These are phyloP conservation scores for Bondarzewia mesenterica DNA, from an alignment of 1,284 basidiomycete species.

Conservation along the genomic window DNA sequence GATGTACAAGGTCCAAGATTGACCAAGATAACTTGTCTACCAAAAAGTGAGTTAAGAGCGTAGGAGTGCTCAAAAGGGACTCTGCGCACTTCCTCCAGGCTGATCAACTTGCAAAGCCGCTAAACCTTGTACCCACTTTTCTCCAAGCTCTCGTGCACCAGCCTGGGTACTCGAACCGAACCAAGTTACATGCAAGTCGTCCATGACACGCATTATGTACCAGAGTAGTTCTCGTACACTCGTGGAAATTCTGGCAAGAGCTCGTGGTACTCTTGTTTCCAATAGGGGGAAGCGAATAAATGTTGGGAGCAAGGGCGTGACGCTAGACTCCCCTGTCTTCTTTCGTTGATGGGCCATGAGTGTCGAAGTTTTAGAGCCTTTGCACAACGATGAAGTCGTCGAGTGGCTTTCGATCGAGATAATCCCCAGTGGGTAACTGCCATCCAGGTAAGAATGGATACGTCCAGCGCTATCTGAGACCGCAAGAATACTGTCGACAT, in stretches of 20 bases:
- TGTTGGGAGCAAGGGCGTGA: slow-evolving; percentile 33
- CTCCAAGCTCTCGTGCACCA: slow-evolving; percentile 65
- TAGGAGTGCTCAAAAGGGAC: neutral
- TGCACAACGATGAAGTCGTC: slow-evolving; percentile 39
- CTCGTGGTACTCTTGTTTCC: slow-evolving; percentile 43
- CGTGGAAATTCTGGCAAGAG: slow-evolving; percentile 63
- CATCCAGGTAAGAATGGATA: slow-evolving; percentile 67
- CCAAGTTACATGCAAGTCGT: slow-evolving; percentile 66
- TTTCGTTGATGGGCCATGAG: slow-evolving; percentile 39
- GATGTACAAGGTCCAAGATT: slow-evolving; percentile 61
- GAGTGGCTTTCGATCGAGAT: slow-evolving; percentile 32
- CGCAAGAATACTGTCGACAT: slow-evolving; percentile 53
- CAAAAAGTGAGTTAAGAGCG: neutral
- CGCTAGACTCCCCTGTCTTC: slow-evolving; percentile 1
- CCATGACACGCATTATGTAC: slow-evolving; percentile 60
- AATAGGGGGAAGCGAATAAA: slow-evolving; percentile 52
- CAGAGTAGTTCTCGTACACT: slow-evolving; percentile 62
- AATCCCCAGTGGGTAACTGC: slow-evolving; percentile 70
- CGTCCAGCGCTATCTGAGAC: slow-evolving; percentile 49
- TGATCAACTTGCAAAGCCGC: slow-evolving; percentile 49
- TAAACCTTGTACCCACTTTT: slow-evolving; percentile 60
- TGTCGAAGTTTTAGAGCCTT: slow-evolving; percentile 34
- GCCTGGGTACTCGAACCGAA: slow-evolving; percentile 55
- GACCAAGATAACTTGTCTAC: slow-evolving; percentile 52
- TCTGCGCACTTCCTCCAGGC: slow-evolving; percentile 6